Percentiles rank a stretch among this genome's conserved stretches.
phyloP scores from a whole-genome alignment of 2,329 filamentous ascomycete species.

The Rhytidhysteron rufulum region DNA sequence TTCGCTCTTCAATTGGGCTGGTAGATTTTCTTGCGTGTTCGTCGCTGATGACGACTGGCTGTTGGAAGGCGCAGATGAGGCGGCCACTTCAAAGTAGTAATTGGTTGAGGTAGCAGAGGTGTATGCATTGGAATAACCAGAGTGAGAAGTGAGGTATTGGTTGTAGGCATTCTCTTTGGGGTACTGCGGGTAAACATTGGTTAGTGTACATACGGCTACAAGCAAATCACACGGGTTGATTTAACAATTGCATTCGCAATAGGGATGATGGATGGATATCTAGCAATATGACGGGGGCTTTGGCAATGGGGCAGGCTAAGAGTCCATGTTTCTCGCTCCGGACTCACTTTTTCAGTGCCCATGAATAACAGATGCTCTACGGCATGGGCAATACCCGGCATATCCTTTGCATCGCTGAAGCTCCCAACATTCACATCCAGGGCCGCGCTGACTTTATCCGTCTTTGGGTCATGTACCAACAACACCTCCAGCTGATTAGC shows the following conservation, averaged over 20 bases:
- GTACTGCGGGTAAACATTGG: conserved; percentile 52
- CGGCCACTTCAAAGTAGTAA: conserved; percentile 94
- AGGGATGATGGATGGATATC: not conserved
- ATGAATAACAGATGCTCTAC: conserved; percentile 97
- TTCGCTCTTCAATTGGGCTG: conserved; percentile 30
- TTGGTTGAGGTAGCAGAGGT: conserved; percentile 92
- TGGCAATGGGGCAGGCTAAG: conserved; percentile 10
- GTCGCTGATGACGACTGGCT: conserved; percentile 42
- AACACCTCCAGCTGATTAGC: conserved; percentile 86
- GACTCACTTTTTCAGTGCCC: conserved; percentile 83
- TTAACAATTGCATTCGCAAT: conserved; percentile 1
- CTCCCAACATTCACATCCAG: conserved; percentile 95
- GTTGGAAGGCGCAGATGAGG: conserved; percentile 54
- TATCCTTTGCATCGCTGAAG: conserved; percentile 85
- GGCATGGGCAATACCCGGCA: conserved; percentile 93
- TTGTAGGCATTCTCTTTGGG: conserved; percentile 94
- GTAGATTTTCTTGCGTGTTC: conserved; percentile 33
- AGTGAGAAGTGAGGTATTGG: conserved; percentile 84
- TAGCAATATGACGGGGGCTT: conserved; percentile 1
- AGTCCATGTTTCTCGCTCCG: not conserved
- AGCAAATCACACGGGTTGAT: too few relatives aligned
- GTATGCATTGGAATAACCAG: conserved; percentile 91
- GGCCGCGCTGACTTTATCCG: conserved; percentile 93
- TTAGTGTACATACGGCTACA: conserved; percentile 2
- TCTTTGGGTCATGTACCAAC: conserved; percentile 88